A percentile compares a stretch with the other conserved stretches of the same genome.
Conservation (phyloP, 148 eudicot species). For the Silene latifolia region DNA sequence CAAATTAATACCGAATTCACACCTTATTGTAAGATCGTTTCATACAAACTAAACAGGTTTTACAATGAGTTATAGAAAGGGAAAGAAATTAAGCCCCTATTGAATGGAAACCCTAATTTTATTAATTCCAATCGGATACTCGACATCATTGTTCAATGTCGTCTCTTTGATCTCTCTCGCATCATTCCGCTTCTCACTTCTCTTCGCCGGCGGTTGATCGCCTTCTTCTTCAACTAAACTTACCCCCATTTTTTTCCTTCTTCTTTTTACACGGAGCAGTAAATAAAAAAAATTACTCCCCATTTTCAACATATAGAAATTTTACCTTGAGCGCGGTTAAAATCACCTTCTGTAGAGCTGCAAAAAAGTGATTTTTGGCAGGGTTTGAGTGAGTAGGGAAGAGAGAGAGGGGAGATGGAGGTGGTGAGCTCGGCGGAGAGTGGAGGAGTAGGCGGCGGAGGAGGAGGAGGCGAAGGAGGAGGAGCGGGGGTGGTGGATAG, state of each 20-base stretch:
- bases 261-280: not conserved
- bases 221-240: conserved; percentile 2
- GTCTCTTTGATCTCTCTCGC: conserved; percentile 23
- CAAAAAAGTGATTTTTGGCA: not conserved
- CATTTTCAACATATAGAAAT: not conserved
- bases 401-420: conserved; percentile 16
- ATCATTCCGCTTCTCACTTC: conserved; percentile 36
- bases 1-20: too few relatives aligned
- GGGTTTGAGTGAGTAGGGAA: conserved; percentile 7
- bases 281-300: not conserved
- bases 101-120: conserved; percentile 63
- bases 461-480: conserved; percentile 52
- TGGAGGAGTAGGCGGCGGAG: conserved; percentile 22
- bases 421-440: conserved; percentile 64
- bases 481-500: conserved; percentile 42
- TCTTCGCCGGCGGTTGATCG: conserved; percentile 55
- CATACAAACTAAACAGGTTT: not conserved
- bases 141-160: conserved; percentile 28
- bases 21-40: not conserved
- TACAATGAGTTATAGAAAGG: not conserved
- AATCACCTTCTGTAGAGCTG: conserved; percentile 6
- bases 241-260: not conserved
- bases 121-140: conserved; percentile 19
- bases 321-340: not conserved
- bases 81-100: conserved; percentile 2